Conservation (phyloP, 2,329 filamentous ascomycete species). For the Arthrobotrys pseudoclavata region DNA sequence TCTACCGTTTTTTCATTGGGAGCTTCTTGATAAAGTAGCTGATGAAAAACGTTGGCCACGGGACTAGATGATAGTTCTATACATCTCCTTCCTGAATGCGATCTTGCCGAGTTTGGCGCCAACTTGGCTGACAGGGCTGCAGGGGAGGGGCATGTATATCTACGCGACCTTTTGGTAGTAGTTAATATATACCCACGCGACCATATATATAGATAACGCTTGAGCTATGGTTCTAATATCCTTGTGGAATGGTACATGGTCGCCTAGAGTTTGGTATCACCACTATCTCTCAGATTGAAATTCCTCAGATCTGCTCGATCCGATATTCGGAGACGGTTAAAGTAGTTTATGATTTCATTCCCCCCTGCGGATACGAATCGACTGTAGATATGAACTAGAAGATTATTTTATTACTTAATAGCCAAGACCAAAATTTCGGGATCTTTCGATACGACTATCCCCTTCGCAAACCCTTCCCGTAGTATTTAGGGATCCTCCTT, state of each 20-base stretch:
- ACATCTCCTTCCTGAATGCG: conserved; percentile 11
- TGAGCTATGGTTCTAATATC: not conserved
- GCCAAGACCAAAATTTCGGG: conserved; percentile 2
- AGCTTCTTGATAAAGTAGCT: conserved; percentile 28
- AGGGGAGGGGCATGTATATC: not conserved
- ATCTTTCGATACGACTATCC: not conserved
- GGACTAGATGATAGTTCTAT: conserved; percentile 1
- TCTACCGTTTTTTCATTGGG: not conserved
- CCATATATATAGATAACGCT: not conserved
- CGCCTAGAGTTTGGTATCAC: conserved; percentile 9
- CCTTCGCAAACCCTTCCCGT: not conserved
- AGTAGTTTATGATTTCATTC: not conserved
- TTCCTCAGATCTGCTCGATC: not conserved
- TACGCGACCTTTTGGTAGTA: conserved; percentile 7
- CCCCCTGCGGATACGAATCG: not conserved
- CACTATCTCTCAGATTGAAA: conserved; percentile 6
- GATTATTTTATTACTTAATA: conserved; percentile 10
- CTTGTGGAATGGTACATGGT: not conserved
- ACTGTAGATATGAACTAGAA: not conserved
- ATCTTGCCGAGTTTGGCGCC: conserved; percentile 12
- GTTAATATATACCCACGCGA: not conserved
- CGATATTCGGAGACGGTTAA: not conserved
- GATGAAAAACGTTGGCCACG: conserved; percentile 7
- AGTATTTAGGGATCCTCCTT: conserved; percentile 2
- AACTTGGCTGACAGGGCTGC: conserved; percentile 11